Conservation (phyloP, 192 early-diverging fungal species). For the Spizellomyces sp. region DNA sequence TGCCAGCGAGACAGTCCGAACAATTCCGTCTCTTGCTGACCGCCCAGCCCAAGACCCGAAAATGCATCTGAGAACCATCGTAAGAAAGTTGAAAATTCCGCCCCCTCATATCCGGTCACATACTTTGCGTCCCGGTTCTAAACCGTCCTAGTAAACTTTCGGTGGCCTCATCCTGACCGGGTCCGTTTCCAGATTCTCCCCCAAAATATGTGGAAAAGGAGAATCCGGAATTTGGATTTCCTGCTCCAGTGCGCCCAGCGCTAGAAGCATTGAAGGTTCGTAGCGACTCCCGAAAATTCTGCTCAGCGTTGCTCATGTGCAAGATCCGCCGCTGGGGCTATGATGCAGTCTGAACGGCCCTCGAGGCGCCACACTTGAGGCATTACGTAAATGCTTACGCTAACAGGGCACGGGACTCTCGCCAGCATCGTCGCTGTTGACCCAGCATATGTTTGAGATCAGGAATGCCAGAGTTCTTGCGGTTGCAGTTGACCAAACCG, state of each 20-base stretch:
- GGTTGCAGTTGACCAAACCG: conserved; percentile 9
- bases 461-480: conserved; percentile 8
- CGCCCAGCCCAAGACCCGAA: conserved; percentile 32
- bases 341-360: too few relatives aligned
- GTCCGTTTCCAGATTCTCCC: background rate
- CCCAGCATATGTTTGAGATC: too few relatives aligned
- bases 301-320: conserved; percentile 17
- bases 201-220: background rate
- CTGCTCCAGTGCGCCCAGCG: conserved; percentile 7
- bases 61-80: conserved; percentile 26
- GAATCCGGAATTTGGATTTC: conserved; percentile 6
- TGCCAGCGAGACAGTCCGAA: conserved; percentile 48
- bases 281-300: conserved; percentile 30
- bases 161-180: conserved; percentile 20
- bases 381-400: too few relatives aligned
- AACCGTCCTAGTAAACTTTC: conserved; percentile 41
- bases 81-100: background rate
- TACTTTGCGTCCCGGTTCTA: conserved; percentile 42
- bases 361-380: too few relatives aligned
- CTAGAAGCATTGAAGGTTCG: conserved; percentile 30
- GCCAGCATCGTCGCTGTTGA: too few relatives aligned
- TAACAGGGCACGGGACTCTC: too few relatives aligned
- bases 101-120: background rate
- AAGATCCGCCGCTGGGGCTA: background rate
- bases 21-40: conserved; percentile 39